phyloP scores from a whole-genome alignment of 2,329 filamentous ascomycete species.

The Beauveria scarabaeidicola region DNA sequence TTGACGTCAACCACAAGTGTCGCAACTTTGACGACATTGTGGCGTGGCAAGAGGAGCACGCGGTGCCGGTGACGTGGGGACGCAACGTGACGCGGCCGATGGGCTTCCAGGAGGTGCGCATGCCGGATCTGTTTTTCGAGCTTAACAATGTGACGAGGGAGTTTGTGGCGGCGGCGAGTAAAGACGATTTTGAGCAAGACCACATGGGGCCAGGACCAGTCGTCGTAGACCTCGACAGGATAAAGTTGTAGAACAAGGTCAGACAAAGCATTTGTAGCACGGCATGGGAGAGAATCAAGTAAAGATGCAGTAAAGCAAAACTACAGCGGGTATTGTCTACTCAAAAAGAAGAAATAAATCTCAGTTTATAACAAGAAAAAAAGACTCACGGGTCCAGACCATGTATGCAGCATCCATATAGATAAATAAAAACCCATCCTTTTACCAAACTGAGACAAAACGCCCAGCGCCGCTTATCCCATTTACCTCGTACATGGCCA shows the following conservation, averaged over 20 bases:
- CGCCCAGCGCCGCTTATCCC: neutral
- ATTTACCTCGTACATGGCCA: neutral
- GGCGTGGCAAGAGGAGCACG: constrained; percentile 14
- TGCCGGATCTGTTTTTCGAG: constrained; percentile 4
- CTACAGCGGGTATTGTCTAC: constrained; percentile 7
- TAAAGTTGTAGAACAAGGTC: too few relatives aligned
- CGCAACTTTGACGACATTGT: constrained; percentile 14
- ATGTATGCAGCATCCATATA: neutral
- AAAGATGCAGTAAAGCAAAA: constrained; percentile 2
- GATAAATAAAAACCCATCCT: neutral
- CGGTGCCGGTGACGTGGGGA: neutral
- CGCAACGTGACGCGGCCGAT: constrained; percentile 5
- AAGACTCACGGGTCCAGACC: neutral
- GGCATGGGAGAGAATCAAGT: neutral
- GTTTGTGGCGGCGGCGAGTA: neutral
- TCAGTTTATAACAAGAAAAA: neutral
- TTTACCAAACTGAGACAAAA: neutral
- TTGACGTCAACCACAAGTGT: constrained; percentile 15
- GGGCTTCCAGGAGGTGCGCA: neutral
- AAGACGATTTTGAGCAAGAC: neutral
- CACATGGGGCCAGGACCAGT: neutral
- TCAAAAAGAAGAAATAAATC: neutral
- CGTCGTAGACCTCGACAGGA: too few relatives aligned
- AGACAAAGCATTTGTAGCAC: neutral
- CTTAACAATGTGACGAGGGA: constrained; percentile 1